Evolutionary conservation across 768 basidiomycete genomes (phyloP), one percentile per base, ranked within the genome.

Genomic region (Kwoniella europaea): DNA sequence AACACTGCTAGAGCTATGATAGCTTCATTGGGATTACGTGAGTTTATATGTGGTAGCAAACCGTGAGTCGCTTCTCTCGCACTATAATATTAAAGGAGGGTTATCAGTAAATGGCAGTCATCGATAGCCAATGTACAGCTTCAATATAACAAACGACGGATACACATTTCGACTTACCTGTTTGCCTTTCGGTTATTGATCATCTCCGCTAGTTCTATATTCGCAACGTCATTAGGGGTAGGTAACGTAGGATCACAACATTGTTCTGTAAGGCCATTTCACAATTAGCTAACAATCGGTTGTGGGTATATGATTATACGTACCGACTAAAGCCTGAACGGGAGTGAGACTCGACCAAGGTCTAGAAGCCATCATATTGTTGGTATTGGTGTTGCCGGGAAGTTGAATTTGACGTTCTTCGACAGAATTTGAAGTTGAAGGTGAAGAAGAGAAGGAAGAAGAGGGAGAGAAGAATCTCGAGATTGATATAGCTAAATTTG

Each of bases 141-240:
- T 27, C 44, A 24, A 64, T 35, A 50, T 66, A 58, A 16, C 70
- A 18, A 65, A 60, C 35, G 10, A 35, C 59, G 1, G 5, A 43
- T 10, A 41, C 1, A 41, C n/a, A 24, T 35, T 58, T 54, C 35
- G 6, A 86, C 91, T 73, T 84, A 95, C 93, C 88, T 93, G 85
- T 99, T 98, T 0, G 94, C 95, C 84, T 98, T 98, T 86, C 98
- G 98, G 67, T 86, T 86, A 84, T 95, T 96, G 85, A 98, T 90
- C 78, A 91, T 89, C 72, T 98, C 95, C 15, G 94, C 94, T 42
- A 98, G 90, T 84, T 98, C 94, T 74, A 99, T 88, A 82, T 98
- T 93, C 29, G 91, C 85, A 0, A 92, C 91, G 85, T 94, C 93
- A 85, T 97, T 96, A 35, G 94, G 94, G 82, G 94, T 93, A 74